Evolutionary conservation across 225 moss, liverwort and hornwort species (phyloP), one percentile per base, ranked within the genome.

Genomic region (Straminergon stramineum): DNA sequence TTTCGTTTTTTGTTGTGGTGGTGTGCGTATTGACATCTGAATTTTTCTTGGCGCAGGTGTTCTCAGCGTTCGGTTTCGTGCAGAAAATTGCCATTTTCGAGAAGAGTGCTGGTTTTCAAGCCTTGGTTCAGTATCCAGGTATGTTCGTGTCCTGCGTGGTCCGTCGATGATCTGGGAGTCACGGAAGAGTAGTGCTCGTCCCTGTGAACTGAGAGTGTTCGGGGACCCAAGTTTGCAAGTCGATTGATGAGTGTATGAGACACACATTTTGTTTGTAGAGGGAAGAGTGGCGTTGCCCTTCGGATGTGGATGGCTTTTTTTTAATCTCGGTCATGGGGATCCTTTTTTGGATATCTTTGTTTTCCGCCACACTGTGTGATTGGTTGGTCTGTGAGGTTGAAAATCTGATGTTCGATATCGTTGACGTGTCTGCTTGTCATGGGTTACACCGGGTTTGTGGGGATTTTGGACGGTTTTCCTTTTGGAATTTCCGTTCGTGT

Each of bases 1-100:
- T 13, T 30, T 9, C 9, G 7, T 91, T 82, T 80, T 28, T 10
- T 9, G 37, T 58, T 71, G 17, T 13, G n/a, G 13, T 74, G 37
- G 76, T 74, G 5, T 73, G 45, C n/a, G 87, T 76, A 18, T 39
- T 74, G 79, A 55, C 35, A 73, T 63, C 4, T 68, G 48, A n/a
- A 51, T 32, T 74, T 90, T 52, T 16, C 18, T 73, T 77, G 73
- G 51, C 80, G 89, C 92, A 99, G 97, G 99, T 99, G 15, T 97
- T 97, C 88, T 97, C 99, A 39, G 97, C 97, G 24, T 99, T 97
- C 84, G 97, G 99, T 15, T 97, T 96, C 56, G 97, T 99, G 30
- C 97, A 99, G 93, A 99, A 99, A 57, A 97, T 99, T 87, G 97
- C 99, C 37, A 97, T 99, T 58, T 99, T 99, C 87, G 95, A 99